Base-by-base conservation (phyloP, 139 green algal species). In the Coelastrella sp. region DNA sequence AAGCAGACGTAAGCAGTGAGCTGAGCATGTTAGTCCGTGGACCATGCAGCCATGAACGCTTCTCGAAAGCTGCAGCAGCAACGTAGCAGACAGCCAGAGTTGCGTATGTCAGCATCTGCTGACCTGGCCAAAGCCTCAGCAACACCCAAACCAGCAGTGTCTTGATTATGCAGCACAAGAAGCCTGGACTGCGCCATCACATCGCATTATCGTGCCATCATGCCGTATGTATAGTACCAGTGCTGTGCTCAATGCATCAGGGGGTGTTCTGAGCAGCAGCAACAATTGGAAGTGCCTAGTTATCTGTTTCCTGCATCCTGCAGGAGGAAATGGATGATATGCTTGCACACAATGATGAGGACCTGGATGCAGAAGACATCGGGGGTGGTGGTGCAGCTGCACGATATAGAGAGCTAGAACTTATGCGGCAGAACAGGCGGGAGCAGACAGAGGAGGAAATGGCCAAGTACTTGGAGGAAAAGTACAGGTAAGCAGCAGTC, bases 381-480 rank as follows among this genome's bases (percentile, higher is more conserved):
- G 66, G 41, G n/a, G 80, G 64, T 30, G 45, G 27, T 9, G 35
- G 66, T 40, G 50, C 66, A 43, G 57, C 57, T 30, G 66, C 79
- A n/a, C 38, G 38, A 32, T 88, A 74, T 64, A 37, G 75, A 7
- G 21, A 67, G 30, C 25, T 77, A 21, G 72, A 63, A n/a, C 63
- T 93, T 32, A 84, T 85, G 45, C 84, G 81, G 8, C 73, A 88
- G 37, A 86, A 93, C 37, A 32, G 57, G 2, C 7, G 38, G 7
- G 88, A 96, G 48, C 84, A 94, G 27, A 94, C 86, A 32, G 92
- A 93, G 19, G 96, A 98, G 86, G 92, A 98, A 81, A 89, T 98
- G 50, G 88, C 96, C 51, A 77, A 89, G 37, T 95, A 93, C 84
- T 88, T 99, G 17, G 91, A 96, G 80, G 92, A 98, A 72, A 87